These are phyloP conservation scores for Rhypophila decipiens DNA, from an alignment of 495 filamentous ascomycete genomes.

Conservation along the genomic window DNA sequence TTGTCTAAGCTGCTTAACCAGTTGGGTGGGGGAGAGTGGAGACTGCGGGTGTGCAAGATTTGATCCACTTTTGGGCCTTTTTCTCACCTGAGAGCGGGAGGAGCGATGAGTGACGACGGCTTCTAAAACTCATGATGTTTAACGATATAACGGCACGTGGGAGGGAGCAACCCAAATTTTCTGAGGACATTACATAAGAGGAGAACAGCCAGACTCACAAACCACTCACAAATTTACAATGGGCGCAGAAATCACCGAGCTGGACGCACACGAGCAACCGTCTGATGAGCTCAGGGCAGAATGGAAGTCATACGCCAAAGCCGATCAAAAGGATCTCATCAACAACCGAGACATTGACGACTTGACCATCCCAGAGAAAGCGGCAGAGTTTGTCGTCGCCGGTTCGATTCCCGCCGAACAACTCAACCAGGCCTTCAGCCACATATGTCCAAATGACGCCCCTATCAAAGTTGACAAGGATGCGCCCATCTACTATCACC, in stretches of 20 bases:
- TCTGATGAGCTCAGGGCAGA: conserved; percentile 55
- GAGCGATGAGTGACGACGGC: too few relatives aligned
- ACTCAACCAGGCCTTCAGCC: conserved; percentile 30
- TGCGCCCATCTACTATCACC: conserved; percentile 29
- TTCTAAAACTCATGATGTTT: too few relatives aligned
- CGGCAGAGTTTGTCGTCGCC: conserved; percentile 27
- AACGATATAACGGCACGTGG: too few relatives aligned
- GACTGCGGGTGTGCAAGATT: too few relatives aligned
- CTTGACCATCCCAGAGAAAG: conserved; percentile 21
- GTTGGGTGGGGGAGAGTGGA: too few relatives aligned
- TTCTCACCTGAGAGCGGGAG: too few relatives aligned
- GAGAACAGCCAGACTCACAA: too few relatives aligned
- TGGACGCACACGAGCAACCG: conserved; percentile 66
- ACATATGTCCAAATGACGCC: conserved; percentile 18
- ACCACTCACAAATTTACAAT: conserved; percentile 25
- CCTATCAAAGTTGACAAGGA: conserved; percentile 19
- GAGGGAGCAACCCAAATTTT: too few relatives aligned
- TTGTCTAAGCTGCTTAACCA: too few relatives aligned
- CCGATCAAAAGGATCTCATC: conserved; percentile 34
- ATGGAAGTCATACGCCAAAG: conserved; percentile 52
- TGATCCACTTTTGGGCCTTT: too few relatives aligned
- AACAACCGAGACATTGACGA: conserved; percentile 38
- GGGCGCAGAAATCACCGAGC: conserved; percentile 36
- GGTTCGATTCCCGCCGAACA: conserved; percentile 29
- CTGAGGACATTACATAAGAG: too few relatives aligned